Conservation (phyloP, 257 asterid genomes). For the Solanum peruvianum region DNA sequence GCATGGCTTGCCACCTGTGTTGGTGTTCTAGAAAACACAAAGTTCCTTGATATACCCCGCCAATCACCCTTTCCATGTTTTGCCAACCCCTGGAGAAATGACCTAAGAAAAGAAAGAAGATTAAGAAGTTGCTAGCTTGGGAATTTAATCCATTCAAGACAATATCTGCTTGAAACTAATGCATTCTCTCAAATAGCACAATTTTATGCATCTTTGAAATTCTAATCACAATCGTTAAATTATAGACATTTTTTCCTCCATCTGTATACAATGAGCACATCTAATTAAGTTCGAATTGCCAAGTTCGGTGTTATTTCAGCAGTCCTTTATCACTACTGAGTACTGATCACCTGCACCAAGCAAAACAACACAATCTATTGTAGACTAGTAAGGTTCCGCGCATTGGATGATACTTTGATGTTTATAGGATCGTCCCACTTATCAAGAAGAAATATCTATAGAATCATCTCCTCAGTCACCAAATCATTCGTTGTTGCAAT, state of each 20-base stretch:
- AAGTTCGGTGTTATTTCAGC: neutral
- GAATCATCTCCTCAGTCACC: neutral
- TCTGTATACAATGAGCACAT: neutral
- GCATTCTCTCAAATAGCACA: neutral
- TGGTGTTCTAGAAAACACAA: neutral
- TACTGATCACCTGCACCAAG: neutral
- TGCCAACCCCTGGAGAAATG: neutral
- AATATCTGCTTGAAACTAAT: neutral
- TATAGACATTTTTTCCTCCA: neutral
- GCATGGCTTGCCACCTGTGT: constrained; percentile 1
- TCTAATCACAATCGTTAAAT: neutral
- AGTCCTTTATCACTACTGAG: neutral
- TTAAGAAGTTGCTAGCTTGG: neutral
- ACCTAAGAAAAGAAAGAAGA: neutral
- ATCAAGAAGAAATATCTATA: neutral
- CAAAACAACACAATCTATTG: neutral
- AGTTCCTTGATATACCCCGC: neutral
- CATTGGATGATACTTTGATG: neutral
- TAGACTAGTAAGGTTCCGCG: neutral
- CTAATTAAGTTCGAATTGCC: neutral
- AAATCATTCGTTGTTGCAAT: neutral
- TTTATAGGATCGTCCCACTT: neutral
- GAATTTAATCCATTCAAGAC: neutral
- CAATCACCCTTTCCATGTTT: neutral
- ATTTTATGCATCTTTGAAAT: neutral